These are phyloP conservation scores for Dactylellina leptospora DNA, from an alignment of 2,329 filamentous ascomycete genomes.

Conservation along the genomic window DNA sequence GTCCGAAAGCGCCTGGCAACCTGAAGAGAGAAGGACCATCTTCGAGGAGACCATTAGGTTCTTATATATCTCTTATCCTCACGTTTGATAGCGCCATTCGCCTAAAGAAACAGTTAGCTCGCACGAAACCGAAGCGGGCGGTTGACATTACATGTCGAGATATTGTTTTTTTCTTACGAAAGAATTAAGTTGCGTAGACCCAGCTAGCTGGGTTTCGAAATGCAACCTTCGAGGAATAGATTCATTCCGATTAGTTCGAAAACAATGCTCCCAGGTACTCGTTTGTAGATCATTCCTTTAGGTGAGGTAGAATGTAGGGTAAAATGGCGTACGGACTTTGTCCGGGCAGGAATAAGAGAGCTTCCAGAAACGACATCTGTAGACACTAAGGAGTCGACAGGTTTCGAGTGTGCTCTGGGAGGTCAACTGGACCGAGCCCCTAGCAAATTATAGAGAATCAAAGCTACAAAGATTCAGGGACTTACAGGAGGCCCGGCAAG, in stretches of 20 bases:
- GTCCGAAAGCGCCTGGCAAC: conserved; percentile 31
- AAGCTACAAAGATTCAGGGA: too few species aligned
- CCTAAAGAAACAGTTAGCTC: too few species aligned
- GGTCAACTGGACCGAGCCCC: background rate
- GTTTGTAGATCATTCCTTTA: background rate
- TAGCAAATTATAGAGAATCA: too few species aligned
- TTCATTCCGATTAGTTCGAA: conserved; percentile 10
- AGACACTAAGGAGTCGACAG: background rate
- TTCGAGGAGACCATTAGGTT: background rate
- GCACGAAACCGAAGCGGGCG: too few species aligned
- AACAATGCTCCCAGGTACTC: background rate
- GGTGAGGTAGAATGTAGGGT: background rate
- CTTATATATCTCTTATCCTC: conserved; percentile 5
- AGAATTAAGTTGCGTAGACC: too few species aligned
- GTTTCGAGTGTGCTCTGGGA: background rate
- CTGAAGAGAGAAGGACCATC: conserved; percentile 11
- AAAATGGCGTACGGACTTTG: background rate
- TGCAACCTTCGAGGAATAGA: conserved; percentile 13
- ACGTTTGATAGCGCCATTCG: too few species aligned
- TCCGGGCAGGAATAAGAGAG: background rate
- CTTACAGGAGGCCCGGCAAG: too few species aligned
- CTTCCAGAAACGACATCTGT: background rate
- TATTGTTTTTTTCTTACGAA: too few species aligned
- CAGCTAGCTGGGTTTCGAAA: conserved; percentile 40
- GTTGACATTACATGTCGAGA: too few species aligned